Evolutionary conservation across 495 filamentous ascomycete species (phyloP), one percentile per base, ranked within the genome.

Genomic region (Hamigera avellanea): DNA sequence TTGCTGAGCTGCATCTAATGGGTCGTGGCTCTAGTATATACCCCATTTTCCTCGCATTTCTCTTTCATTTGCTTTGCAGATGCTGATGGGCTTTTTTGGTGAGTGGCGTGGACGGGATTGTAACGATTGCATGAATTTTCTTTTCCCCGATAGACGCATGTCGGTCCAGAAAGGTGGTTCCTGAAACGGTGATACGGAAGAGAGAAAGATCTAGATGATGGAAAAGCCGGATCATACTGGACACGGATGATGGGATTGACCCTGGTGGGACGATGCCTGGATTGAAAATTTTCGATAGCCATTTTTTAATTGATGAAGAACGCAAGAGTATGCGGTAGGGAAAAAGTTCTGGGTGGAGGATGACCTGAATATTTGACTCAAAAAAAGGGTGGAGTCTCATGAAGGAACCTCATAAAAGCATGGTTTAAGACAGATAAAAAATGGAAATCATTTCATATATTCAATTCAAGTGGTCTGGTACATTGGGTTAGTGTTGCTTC

Each of bases 61-160:
- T 2, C 14, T 16, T 16, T 50, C 40, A 40, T 50, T 45, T 39
- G 31, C 32, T 26, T 45, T 30, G 27, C 36, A 37, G 45, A 43
- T 37, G 33, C 41, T 38, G 41, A 40, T 43, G 36, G 39, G 39
- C 9, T 36, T 9, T 28, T 29, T 42, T 43, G 48, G 44, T 37
- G 26, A 46, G 45, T 49, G 55, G 36, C 42, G 41, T 54, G 51
- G 37, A 49, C 28, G 44, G 46, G 46, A 49, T 44, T 49, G 43
- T 59, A 59, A 62, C 50, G 57, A 61, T 41, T 57, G 57, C 57
- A 62, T 57, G 61, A 64, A 53, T 62, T 59, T 57, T 44, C 44
- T 59, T 55, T 43, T 50, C 35, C 46, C 35, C n/a, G 14, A 33
- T 29, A 43, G 27, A 26, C 21, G 21, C 21, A 36, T 28, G 26